Evolutionary conservation across 2,329 filamentous ascomycete species (phyloP), one percentile per base, ranked within the genome.

Genomic region (Colletotrichum sp.): DNA sequence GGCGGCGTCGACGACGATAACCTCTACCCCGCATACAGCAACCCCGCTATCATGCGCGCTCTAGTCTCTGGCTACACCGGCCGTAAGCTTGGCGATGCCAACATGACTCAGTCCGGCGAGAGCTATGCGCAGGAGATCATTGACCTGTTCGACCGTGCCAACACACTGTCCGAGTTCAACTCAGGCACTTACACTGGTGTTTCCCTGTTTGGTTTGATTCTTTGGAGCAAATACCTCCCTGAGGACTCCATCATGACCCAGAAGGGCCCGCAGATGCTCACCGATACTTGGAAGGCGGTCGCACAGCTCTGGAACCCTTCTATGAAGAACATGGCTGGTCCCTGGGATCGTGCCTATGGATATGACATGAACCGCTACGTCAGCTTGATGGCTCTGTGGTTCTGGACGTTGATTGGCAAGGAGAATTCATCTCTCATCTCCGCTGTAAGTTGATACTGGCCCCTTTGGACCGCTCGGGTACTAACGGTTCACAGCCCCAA

Each of bases 321-420:
- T 3, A 81, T 93, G 83, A 89, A 87, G 78, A 93, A 93, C 76
- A 87, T 93, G 64, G 91, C 91, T 3, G 92, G 92, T 0, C 92
- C 92, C 0, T 93, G 92, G 92, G 92, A 93, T 81, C 88, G 92
- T 1, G 85, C 88, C 0, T 93, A 93, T 77, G 91, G 91, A 1
- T 93, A 89, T 73, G 91, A 93, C 75, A 92, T 93, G 91, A 92
- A 91, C 71, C 84, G 87, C 8, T 93, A 93, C 78, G 81, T 92
- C 6, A 89, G 89, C 69, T 86, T 93, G 65, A 88, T 93, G 81
- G 88, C 89, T 0, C 81, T 91, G 16, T 91, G 91, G 82, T 86
- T 93, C 76, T 93, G 91, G 91, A 87, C 89, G 0, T 75, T 92
- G 6, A 84, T 91, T 7, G 90, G 90, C 10, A 89, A 90, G 69